Conservation (phyloP, 768 basidiomycete genomes). For the Cyathus striatus region DNA sequence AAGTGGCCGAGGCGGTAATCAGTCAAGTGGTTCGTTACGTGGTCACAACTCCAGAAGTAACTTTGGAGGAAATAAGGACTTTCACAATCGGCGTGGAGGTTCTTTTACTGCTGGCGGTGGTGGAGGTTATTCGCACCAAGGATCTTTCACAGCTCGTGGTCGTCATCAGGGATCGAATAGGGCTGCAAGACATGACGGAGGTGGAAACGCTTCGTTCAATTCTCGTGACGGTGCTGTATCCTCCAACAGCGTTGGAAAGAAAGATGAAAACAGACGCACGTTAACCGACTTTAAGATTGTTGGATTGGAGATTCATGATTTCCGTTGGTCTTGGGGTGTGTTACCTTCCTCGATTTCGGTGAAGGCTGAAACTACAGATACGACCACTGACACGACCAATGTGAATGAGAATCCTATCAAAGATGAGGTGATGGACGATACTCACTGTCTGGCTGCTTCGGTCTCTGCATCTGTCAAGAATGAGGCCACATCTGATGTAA, state of each 20-base stretch:
- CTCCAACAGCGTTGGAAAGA: slow-evolving; percentile 58
- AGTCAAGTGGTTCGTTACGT: slow-evolving; percentile 43
- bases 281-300: slow-evolving; percentile 98
- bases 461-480: slow-evolving; percentile 21
- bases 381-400: slow-evolving; percentile 19
- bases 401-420: slow-evolving; percentile 24
- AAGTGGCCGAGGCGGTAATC: slow-evolving; percentile 41
- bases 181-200: slow-evolving; percentile 36
- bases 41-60: slow-evolving; percentile 64
- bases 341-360: slow-evolving; percentile 29
- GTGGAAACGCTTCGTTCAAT: slow-evolving; percentile 31
- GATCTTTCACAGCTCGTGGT: slow-evolving; percentile 50
- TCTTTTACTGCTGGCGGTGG: slow-evolving; percentile 50
- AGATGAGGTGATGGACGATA: slow-evolving; percentile 28
- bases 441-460: slow-evolving; percentile 11
- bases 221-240: slow-evolving; percentile 45
- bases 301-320: slow-evolving; percentile 77
- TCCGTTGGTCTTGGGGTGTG: slow-evolving; percentile 86
- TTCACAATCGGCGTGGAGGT: slow-evolving; percentile 60
- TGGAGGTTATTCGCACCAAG: slow-evolving; percentile 33
- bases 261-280: slow-evolving; percentile 85
- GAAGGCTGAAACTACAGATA: slow-evolving; percentile 25
- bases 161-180: slow-evolving; percentile 49
- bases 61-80: slow-evolving; percentile 57
- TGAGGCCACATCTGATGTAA: no score